These are phyloP conservation scores for Cercophora sp. DNA, from an alignment of 495 filamentous ascomycete species.

Conservation along the genomic window DNA sequence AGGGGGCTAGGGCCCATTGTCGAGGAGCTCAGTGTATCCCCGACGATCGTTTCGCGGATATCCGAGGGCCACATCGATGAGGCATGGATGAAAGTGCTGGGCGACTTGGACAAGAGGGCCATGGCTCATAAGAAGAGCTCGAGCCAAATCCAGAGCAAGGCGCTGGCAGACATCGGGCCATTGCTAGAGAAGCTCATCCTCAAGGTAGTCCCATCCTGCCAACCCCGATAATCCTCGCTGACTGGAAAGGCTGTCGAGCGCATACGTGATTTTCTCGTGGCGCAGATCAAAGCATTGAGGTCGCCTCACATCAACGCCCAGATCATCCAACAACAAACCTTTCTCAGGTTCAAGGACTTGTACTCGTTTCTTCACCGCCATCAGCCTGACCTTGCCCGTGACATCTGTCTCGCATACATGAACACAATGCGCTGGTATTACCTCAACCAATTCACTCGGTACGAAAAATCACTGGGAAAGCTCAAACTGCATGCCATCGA, in stretches of 20 bases:
- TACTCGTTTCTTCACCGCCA: conserved; percentile 78
- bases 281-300: conserved; percentile 86
- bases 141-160: conserved; percentile 62
- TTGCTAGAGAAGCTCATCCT: conserved; percentile 76
- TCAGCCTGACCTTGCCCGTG: conserved; percentile 72
- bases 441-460: conserved; percentile 82
- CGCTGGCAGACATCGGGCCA: conserved; percentile 76
- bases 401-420: conserved; percentile 90
- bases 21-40: conserved; percentile 86
- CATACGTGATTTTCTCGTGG: conserved; percentile 88
- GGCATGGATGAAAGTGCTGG: conserved; percentile 77
- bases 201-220: conserved; percentile 51
- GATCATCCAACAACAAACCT: conserved; percentile 85
- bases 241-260: conserved; percentile 78
- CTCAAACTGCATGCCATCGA: conserved; percentile 79
- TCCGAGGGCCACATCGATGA: conserved; percentile 87
- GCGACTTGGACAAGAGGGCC: conserved; percentile 77
- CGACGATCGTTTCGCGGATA: conserved; percentile 74
- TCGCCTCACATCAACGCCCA: conserved; percentile 96
- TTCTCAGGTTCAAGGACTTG: conserved; percentile 81
- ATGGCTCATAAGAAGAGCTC: conserved; percentile 63
- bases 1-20: conserved; percentile 83
- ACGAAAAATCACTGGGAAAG: conserved; percentile 76
- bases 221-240: conserved; percentile 11
- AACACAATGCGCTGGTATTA: conserved; percentile 99